Base-by-base conservation (phyloP, 805 yeast species). In the Sugiyamaella boreocaroliniensis region DNA sequence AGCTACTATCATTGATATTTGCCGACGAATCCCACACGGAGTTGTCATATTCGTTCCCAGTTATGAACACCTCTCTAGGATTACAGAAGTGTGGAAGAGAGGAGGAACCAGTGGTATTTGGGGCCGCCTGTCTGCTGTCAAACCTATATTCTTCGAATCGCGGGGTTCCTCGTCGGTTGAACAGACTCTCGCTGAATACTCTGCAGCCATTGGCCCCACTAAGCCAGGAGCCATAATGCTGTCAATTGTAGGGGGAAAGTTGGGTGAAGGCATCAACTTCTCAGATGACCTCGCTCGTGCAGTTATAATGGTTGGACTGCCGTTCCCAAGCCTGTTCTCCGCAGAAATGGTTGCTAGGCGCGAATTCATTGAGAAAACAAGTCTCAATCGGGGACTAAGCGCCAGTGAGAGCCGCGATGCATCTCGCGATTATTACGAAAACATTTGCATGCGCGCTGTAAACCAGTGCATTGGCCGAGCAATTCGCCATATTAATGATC, bases 391-490 rank as follows among this genome's bases (percentile, higher is more conserved):
- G 3, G 88, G 89, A 0, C 77, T 77, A 0, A 65, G 81, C 1
- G 57, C 52, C 10, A 58, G 63, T 20, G 60, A 58, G 12, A 66
- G 74, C 8, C 53, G 55, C 45, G 59, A 50, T 2, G 72, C 72
- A 22, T 86, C 90, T 0, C 64, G 64, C 26, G 77, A 76, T 32
- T 88, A 80, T 61, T 85, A 86, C 61, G 96, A 89, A 59, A 88
- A 86, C 61, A 71, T 88, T 6, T 89, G 96, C 63, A 85, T 92
- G 93, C 80, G 89, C 49, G 86, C 96, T 0, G 89, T 90, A 0
- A 90, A 90, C 64, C 98, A 90, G 67, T 82, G 95, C 68, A 83
- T 92, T 11, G 98, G 97, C 0, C 76, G 98, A 58, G 87, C 97
- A 6, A 90, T 90, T 41, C 73, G 98, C 55, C 96, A 90, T 65